Base-by-base conservation (phyloP, 2,329 filamentous ascomycete species). In the Pyrenochaeta sp. region DNA sequence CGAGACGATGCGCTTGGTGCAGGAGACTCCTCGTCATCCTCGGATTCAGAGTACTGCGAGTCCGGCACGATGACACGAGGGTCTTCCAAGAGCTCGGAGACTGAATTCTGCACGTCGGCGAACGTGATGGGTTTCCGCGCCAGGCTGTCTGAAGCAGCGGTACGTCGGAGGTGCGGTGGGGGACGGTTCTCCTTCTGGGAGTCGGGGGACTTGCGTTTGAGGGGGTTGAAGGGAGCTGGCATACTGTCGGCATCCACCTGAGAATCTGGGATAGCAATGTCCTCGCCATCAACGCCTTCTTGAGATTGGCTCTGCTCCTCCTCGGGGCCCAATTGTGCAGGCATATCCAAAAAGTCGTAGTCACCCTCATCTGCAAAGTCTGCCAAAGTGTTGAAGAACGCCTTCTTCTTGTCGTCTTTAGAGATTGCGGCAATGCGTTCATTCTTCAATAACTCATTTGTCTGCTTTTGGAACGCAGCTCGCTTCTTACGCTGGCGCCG, bases 361-460 rank as follows among this genome's bases (percentile, higher is more conserved):
- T 95, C 88, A 40, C 91, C 90, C 54, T 83, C 82, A 18, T 83
- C 81, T 52, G 88, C 90, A 44, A 85, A 85, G 70, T 97, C 93
- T 67, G 97, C 92, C 46, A 99, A 90, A 6, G 92, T 92, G 60
- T 87, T 88, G 64, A 99, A 83, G 79, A 99, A 99, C 0, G 95
- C 95, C 56, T 90, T 85, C 72, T 92, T 94, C 71, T 94, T 93
- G 2, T 91, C 91, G 66, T 96, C 92, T 71, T 92, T 87, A 30
- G 91, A 92, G 58, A 98, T 91, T 75, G 94, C 93, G 71, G 90
- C 91, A 64, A 99, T 87, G 32, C 92, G 91, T 74, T 97, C 93
- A 68, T 98, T 93, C 20, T 90, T 83, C 41, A 97, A 85, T 7
- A 99, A 83, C 6, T 93, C 90, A 73, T 92, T 92, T 51, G 92